Evolutionary conservation across 495 filamentous ascomycete species (phyloP), one percentile per base, ranked within the genome.

Genomic region (Xylaria curta): DNA sequence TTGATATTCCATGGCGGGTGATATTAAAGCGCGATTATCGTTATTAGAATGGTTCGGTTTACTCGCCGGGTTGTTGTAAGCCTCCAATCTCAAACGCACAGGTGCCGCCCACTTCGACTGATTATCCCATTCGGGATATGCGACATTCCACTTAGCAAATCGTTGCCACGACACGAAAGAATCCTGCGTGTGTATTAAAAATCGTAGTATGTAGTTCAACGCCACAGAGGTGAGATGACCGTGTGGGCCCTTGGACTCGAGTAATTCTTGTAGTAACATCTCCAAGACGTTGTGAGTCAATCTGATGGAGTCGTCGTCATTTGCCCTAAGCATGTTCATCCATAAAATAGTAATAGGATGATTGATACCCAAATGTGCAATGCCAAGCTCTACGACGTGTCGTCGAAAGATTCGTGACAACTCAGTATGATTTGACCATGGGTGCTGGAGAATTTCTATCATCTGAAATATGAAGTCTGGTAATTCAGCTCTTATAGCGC

Each of bases 391-490:
- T 19, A 47, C 63, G n/a, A 72, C 63, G 53, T 72, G 70, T 33
- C 65, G 53, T 44, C 70, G 70, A 46, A 72, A 72, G 19, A 68
- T 68, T 1, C 40, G 42, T 58, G 56, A 61, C 31, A 72, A 46
- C 24, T 68, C 56, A 59, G n/a, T n/a, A 46, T 72, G 70, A 13
- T 47, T 26, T 12, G 70, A 72, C 70, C 70, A 72, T 7, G 63
- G 58, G 46, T 72, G 70, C 33, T 68, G 58, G 42, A 72, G 70
- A 7, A 72, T 49, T 51, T 72, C 70, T 28, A 72, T 66, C 70
- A 72, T 72, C 56, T 67, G 70, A 40, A 72, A 72, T 64, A 72
- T 53, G 24, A 72, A 68, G 56, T 72, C 70, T 10, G 70, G 70
- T n/a, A 68, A 47, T 64, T 72, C 64, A 10, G 64, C 49, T 46